Evolutionary conservation across 2,329 filamentous ascomycete genomes (phyloP), one percentile per base, ranked within the genome.

Genomic region (Alternaria viburni): DNA sequence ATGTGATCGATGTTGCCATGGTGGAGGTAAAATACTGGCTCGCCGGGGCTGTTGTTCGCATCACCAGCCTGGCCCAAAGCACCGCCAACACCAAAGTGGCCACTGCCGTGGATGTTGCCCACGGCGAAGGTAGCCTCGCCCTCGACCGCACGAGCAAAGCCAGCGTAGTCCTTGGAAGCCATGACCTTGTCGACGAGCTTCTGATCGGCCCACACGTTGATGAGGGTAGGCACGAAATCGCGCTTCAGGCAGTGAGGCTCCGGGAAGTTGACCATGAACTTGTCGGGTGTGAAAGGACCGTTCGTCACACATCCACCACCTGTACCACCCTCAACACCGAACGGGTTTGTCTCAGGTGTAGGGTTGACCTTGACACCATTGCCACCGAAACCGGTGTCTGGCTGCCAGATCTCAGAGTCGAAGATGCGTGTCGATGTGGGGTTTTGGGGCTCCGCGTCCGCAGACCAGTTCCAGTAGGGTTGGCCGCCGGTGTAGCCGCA

Each of bases 1-100:
- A 80, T 67, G 6, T 69, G 74, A 61, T 82, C 80, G 3, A 82
- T 62, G 54, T 79, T 78, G 4, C 71, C 69, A 60, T 82, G 77
- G 60, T 82, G 80, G 25, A 82, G 67, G 45, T 73, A 82, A 68
- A 79, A 83, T 4, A 77, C 57, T 19, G 76, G 82, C 9, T 69
- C 66, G 10, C 73, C 77, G 13, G 79, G 79, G n/a, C 74, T 76
- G 19, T 76, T 75, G 17, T 70, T 69, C n/a, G 76, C 71, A 66
- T 79, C 72, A 7, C 77, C 77, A 36, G 76, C 70, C 44, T 68
- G 69, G 2, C 78, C 76, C 13, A 78, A 50, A 5, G 70, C 74
- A 11, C 78, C 79, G 6, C 77, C 77, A 26, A 79, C 73, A 5
- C 76, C 78, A 59, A 79, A 80, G 57, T 81, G 79, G 0, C 77